Evolutionary conservation across 2,329 filamentous ascomycete species (phyloP), one percentile per base, ranked within the genome.

Genomic region (Trichoderma breve): DNA sequence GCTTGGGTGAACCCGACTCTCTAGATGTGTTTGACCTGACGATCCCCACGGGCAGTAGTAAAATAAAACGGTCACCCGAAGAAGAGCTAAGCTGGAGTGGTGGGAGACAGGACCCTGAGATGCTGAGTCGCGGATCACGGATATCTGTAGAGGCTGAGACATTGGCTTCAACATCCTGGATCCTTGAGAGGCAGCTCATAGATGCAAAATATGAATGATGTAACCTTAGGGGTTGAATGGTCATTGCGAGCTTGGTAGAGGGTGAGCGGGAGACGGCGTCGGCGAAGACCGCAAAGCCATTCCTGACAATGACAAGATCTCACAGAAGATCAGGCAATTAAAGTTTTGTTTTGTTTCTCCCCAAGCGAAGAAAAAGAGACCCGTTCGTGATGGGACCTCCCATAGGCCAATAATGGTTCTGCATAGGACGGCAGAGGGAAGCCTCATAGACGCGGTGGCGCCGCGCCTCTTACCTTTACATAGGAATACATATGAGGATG

Each of bases 401-500:
- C 2, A 61, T 12, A 21, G 21, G 14, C 57, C 55, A 70, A 61
- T 36, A 8, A 14, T 15, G 57, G 55, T n/a, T 32, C 36, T 61
- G 66, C 15, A n/a, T 34, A 15, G 53, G 55, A 24, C 66, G 55
- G 66, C 55, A 61, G 9, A 21, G 24, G 18, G 24, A 62, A 62
- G 39, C 57, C 66, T 70, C 66, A 24, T n/a, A 9, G 24, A 53
- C 57, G 66, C 57, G 15, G 53, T 53, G 66, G 66, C 66, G 57
- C 28, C 9, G 21, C 28, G 55, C 66, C 39, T 51, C 66, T 62
- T 70, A 53, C 57, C 21, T 32, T 28, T 62, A 14, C 55, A 18
- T 15, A 61, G 34, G 15, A n/a, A 36, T 53, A 14, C 55, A 18
- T 15, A 51, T 14, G 15, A 43, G 36, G 24, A 26, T 18, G 32